Base-by-base conservation (phyloP, 495 filamentous ascomycete species). In the Beverwykella pulmonaria region DNA sequence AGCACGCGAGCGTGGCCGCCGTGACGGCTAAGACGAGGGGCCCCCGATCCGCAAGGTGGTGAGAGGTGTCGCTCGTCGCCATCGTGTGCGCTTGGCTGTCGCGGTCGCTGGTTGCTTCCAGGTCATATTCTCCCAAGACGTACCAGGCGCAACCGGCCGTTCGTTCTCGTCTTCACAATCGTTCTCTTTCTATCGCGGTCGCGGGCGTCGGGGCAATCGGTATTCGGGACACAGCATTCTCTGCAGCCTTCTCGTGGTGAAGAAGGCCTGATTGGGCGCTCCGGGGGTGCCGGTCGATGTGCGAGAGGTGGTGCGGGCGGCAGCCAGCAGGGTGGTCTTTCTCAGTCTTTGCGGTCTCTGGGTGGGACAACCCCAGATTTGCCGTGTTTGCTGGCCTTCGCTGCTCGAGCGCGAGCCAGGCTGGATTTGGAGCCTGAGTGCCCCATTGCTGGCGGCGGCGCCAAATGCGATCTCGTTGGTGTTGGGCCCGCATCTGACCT, bases 11-110 rank as follows among this genome's bases (percentile, higher is more conserved):
- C 53, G 91, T 87, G 44, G 83, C 80, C 8, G 87, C 84, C 20
- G 90, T 92, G 63, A 94, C 90, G 61, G 84, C 86, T 64, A 94
- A 83, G 34, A 93, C 90, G 32, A 82, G 78, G 29, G 84, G 83
- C 50, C 85, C 86, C 61, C 88, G 85, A 1, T 64, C 60, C 22
- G 53, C 49, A 44, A 57, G 56, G 54, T 57, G 47, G 36, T 41
- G 29, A 34, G 57, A 46, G 29, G 8, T 34, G 39, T 10, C 39
- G 12, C 49, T 48, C 41, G 53, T 56, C 32, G 25, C 20, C 66
- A 72, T 72, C 29, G 17, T 67, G 52, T 39, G 39, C 39, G 17
- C 26, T 48, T n/a, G 22, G 23, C n/a, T 53, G 23, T 23, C 19
- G 36, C 41, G 6, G 39, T 25, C 15, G 20, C 30, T 22, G 54